These are phyloP conservation scores for Monosporascus sp. DNA, from an alignment of 2,329 filamentous ascomycete species.

Conservation along the genomic window DNA sequence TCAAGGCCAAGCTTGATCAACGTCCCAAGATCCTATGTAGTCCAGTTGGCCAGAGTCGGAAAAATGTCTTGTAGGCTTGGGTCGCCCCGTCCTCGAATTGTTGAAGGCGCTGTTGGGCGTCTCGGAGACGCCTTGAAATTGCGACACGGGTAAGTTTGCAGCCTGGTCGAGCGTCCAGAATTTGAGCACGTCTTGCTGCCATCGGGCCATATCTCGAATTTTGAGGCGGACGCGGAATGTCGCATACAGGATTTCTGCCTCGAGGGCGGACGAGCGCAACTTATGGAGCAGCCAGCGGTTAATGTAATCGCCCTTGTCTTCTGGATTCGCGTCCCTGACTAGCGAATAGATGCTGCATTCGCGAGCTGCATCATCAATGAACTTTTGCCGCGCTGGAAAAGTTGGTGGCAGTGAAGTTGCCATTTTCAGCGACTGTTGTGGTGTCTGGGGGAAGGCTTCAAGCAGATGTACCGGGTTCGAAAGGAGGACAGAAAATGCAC, in stretches of 20 bases:
- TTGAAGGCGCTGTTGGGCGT: constrained; percentile 12
- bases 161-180: constrained; percentile 34
- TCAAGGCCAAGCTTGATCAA: constrained; percentile 13
- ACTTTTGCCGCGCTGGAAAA: constrained; percentile 27
- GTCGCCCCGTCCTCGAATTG: constrained; percentile 6
- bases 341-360: constrained; percentile 43
- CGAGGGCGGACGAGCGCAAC: constrained; percentile 40
- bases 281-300: constrained; percentile 49
- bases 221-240: constrained; percentile 26
- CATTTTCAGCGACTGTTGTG: constrained; percentile 33
- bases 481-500: constrained; percentile 39
- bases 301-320: constrained; percentile 40
- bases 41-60: constrained; percentile 19
- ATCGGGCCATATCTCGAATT: constrained; percentile 29
- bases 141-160: constrained; percentile 13
- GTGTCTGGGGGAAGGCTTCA: constrained; percentile 31
- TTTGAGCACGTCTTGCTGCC: constrained; percentile 36
- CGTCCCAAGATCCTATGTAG: constrained; percentile 12
- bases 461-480: constrained; percentile 43
- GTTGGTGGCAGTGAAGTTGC: constrained; percentile 32
- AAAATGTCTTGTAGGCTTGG: constrained; percentile 8
- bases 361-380: constrained; percentile 37
- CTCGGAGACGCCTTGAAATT: constrained; percentile 11
- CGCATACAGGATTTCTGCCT: constrained; percentile 37
- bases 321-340: constrained; percentile 28